Evolutionary conservation across 2,329 filamentous ascomycete genomes (phyloP).

Genomic region (Colletotrichum viniferum): DNA sequence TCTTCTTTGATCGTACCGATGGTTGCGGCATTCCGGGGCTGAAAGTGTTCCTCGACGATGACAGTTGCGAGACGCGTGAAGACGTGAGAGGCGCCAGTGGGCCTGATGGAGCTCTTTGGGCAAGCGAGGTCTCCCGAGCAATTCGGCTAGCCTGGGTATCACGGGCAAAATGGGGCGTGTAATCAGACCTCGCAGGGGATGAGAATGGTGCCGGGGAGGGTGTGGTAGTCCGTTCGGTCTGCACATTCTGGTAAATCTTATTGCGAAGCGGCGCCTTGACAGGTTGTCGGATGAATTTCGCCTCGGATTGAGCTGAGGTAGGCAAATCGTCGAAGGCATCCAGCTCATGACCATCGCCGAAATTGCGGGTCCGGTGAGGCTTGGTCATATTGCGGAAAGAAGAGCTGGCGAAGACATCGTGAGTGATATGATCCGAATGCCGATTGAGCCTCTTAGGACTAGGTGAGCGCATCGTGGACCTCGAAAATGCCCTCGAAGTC

Average conservation of each 20-base stretch:
- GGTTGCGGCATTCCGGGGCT: constrained; percentile 48
- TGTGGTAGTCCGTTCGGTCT: constrained; percentile 57
- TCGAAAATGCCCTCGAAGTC: constrained; percentile 60
- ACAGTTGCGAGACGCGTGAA: constrained; percentile 59
- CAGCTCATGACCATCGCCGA: constrained; percentile 90
- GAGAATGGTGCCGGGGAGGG: constrained; percentile 57
- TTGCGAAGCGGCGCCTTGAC: constrained; percentile 66
- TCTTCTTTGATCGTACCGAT: constrained; percentile 58
- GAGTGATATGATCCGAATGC: constrained; percentile 24
- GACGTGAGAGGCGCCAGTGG: constrained; percentile 58
- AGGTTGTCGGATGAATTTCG: constrained; percentile 81
- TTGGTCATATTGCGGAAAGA: constrained; percentile 24
- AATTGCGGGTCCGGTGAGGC: constrained; percentile 64
- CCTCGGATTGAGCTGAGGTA: constrained; percentile 82
- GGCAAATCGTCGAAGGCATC: constrained; percentile 95
- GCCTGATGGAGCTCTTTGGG: constrained; percentile 62
- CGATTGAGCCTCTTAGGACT: constrained; percentile 58
- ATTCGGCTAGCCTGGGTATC: constrained; percentile 70
- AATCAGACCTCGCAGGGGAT: constrained; percentile 61
- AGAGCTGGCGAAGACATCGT: constrained; percentile 11
- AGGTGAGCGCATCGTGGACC: constrained; percentile 63
- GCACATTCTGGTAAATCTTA: constrained; percentile 59
- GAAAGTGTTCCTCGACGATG: constrained; percentile 49
- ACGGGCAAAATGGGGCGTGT: constrained; percentile 66
- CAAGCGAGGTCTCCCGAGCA: constrained; percentile 65